Base-by-base conservation (phyloP, 495 filamentous ascomycete species). In the Talaromyces wortmannii region DNA sequence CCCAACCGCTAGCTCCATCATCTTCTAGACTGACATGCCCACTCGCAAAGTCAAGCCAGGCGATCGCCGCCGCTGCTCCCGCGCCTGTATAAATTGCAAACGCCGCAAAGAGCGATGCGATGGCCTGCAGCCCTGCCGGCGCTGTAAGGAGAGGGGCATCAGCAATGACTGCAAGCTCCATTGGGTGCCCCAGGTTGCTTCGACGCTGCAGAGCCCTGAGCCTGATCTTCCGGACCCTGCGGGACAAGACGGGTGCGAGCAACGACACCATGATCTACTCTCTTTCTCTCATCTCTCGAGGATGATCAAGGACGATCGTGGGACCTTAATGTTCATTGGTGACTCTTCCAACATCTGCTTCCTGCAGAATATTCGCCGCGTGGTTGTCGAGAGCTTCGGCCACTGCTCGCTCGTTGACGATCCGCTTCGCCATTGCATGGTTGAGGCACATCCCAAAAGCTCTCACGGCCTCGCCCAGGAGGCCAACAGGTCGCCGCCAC, bases 81-180 rank as follows among this genome's bases (percentile, higher is more conserved):
- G 70, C 57, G 87, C 87, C 40, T 91, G 87, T 67, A 84, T 89
- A 59, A 85, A 81, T 61, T 91, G 87, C 73, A 91, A 90, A 72
- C 76, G 84, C 52, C 79, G 87, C 60, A 90, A 90, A 69, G 86
- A 89, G 70, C 89, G 89, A 79, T 89, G 87, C 69, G 87, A 90
- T 68, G 86, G 86, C 50, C 66, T 82, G 54, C 80, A 80, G 53
- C 86, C 84, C 29, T 90, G 87, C 6, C 18, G 29, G 4, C 48
- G 31, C 48, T 50, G 48, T n/a, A 23, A 31, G 13, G n/a, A 8
- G 17, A 0, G 48, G 7, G 15, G 31, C 11, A 31, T 31, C 13
- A 15, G 31, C 10, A 13, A 31, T 15, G 48, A 29, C 48, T 50
- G 48, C 7, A 16, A 18, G 16, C n/a, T n/a, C n/a, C n/a, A n/a